phyloP scores from a whole-genome alignment of 495 filamentous ascomycete species.

The Aspergillus panamensis region DNA sequence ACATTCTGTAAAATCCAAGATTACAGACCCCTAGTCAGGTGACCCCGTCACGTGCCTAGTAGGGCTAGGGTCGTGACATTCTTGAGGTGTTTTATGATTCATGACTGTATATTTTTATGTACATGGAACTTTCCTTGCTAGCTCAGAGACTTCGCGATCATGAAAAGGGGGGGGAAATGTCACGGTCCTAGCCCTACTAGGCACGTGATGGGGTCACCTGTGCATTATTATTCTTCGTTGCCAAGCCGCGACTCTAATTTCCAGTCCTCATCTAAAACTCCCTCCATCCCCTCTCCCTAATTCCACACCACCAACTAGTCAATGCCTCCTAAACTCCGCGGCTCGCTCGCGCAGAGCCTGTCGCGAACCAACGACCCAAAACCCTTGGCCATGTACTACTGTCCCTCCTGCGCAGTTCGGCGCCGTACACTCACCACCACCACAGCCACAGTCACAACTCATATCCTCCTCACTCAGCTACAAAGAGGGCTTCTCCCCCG shows the following conservation, averaged over 20 bases:
- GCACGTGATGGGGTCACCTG: too few species aligned
- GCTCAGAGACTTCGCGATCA: too few species aligned
- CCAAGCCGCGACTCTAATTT: slow-evolving; percentile 22
- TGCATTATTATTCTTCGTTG: background rate
- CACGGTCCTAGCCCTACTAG: too few species aligned
- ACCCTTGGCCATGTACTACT: slow-evolving; percentile 30
- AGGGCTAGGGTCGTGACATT: too few species aligned
- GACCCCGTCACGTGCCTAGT: too few species aligned
- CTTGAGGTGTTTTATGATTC: too few species aligned
- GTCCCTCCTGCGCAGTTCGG: slow-evolving; percentile 40
- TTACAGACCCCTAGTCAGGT: too few species aligned
- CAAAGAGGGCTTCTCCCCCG: slow-evolving; percentile 5
- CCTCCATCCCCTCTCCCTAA: background rate
- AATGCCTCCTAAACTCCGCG: slow-evolving; percentile 45
- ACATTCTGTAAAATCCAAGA: too few species aligned
- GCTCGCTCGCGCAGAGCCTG: slow-evolving; percentile 37
- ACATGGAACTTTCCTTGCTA: too few species aligned
- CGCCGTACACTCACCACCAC: slow-evolving; percentile 30
- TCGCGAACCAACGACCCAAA: slow-evolving; percentile 25
- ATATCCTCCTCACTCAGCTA: slow-evolving; percentile 2
- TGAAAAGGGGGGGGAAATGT: too few species aligned
- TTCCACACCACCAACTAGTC: slow-evolving; percentile 12
- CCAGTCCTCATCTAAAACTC: background rate
- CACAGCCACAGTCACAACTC: background rate
- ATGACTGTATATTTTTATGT: too few species aligned